Evolutionary conservation across 1,284 basidiomycete species (phyloP), one percentile per base, ranked within the genome.

Genomic region (Papiliotrema flavescens): DNA sequence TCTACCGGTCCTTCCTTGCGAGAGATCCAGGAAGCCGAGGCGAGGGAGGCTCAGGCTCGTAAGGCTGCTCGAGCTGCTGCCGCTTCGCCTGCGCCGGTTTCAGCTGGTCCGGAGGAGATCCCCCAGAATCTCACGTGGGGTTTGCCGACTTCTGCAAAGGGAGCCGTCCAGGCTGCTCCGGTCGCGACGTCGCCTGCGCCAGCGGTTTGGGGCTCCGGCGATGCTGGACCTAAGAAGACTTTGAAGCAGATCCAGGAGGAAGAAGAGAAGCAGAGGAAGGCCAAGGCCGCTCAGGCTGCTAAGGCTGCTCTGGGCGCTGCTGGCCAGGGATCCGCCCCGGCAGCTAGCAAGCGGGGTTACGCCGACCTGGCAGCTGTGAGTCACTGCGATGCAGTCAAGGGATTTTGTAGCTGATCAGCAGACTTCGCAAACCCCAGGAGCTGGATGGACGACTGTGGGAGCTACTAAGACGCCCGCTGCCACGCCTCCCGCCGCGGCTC

Each of bases 241-340:
- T 88, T 98, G 85, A 96, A 94, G 80, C 93, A 98, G 79, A 98
- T 98, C 46, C 91, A 97, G 74, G 93, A 98, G 74, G 95, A 98
- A 68, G 95, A 99, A 73, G 88, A 96, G 77, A 83, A 79, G 61
- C 28, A 32, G 28, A 81, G 86, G 61, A 92, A 90, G 80, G 87
- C 85, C 70, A 71, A 79, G 51, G 73, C 71, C 9, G 69, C 73
- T 41, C 77, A 80, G 15, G 68, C 71, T 17, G 56, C 65, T 15
- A 60, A 61, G 37, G 60, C 63, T 2, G 64, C 63, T 15, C 59
- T 62, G 34, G 54, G 61, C 2, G 64, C 60, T 15, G 43, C 53
- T 20, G 56, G 59, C 15, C 49, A 60, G 11, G 51, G 52, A 14
- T 60, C 64, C 26, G 44, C 61, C 14, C 43, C 54, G 35, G 55